Evolutionary conservation across 2,329 filamentous ascomycete genomes (phyloP), one percentile per base, ranked within the genome.

Genomic region (Coniochaeta sp.): DNA sequence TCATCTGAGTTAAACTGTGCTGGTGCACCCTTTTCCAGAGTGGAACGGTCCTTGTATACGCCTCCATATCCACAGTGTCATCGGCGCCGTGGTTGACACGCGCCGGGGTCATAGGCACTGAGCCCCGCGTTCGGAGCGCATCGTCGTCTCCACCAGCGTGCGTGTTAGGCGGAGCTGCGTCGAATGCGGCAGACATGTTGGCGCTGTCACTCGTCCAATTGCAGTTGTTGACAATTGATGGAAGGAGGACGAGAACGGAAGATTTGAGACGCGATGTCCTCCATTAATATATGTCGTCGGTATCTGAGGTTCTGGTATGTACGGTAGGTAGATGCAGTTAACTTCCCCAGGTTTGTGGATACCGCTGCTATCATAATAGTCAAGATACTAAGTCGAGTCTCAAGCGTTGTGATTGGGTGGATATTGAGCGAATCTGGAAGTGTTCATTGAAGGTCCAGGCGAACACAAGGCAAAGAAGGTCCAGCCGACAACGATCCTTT

Each of bases 1-100:
- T 66, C 77, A 80, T 79, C 66, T 80, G 77, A 5, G 77, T 79
- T 63, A 80, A 70, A 63, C 77, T 79, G 63, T 79, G 75, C 62
- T 76, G 75, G 68, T 75, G 76, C 4, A 79, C 63, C 3, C 75
- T 72, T 62, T 76, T 78, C 77, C 77, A 79, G 4, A 69, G 61
- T 1, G 77, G 77, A 1, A 67, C 64, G 9, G 64, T 60, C 17
- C 61, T 57, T 28, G 60, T 60, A 59, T 72, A 72, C 17, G 62
- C 63, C 1, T 66, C 66, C 69, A 78, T 74, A 58, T 78, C 72
- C 57, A 79, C 66, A 14, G 65, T 70, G 9, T 2, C 54, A 22
- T 59, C 32, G 19, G 6, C 16, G 19, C 10, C 44, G 32, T 36
- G 58, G 44, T 58, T 52, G 60, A 22, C 17, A 55, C 32, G 24